Conservation (phyloP, 2,329 filamentous ascomycete genomes). For the Stagonosporopsis chrysanthemi region DNA sequence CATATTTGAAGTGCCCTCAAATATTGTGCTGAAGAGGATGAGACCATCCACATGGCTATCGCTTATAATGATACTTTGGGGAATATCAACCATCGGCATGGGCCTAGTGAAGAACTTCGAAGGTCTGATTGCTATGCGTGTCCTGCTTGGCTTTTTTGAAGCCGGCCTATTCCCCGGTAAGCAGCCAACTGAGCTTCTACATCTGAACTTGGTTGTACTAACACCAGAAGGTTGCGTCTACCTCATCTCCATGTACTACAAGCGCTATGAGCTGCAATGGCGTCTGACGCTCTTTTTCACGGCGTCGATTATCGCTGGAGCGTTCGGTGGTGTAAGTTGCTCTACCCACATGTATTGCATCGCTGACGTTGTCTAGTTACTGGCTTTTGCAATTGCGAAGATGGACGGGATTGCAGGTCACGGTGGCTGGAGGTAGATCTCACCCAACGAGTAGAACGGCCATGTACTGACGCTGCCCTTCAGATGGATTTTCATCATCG, state of each 20-base stretch:
- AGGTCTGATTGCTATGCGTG: conserved; percentile 58
- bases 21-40: conserved; percentile 47
- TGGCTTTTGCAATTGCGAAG: conserved; percentile 63
- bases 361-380: conserved; percentile 31
- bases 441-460: conserved; percentile 20
- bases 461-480: not conserved
- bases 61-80: conserved; percentile 50
- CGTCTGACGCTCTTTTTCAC: conserved; percentile 53
- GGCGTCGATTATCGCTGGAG: conserved; percentile 52
- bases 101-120: conserved; percentile 57
- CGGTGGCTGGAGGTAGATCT: conserved; percentile 40
- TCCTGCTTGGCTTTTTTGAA: conserved; percentile 48
- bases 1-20: conserved; percentile 35
- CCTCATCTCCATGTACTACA: conserved; percentile 52
- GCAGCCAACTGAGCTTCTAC: not conserved
- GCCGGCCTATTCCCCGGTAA: conserved; percentile 46
- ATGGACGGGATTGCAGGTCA: conserved; percentile 62
- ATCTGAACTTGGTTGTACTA: not conserved
- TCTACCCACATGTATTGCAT: not conserved
- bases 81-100: conserved; percentile 54
- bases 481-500: conserved; percentile 38
- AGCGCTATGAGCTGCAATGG: conserved; percentile 54
- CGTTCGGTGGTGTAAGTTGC: conserved; percentile 48
- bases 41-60: conserved; percentile 51
- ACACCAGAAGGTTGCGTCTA: conserved; percentile 36